phyloP scores from a whole-genome alignment of 495 filamentous ascomycete genomes.

The Penicillium cataractarum region DNA sequence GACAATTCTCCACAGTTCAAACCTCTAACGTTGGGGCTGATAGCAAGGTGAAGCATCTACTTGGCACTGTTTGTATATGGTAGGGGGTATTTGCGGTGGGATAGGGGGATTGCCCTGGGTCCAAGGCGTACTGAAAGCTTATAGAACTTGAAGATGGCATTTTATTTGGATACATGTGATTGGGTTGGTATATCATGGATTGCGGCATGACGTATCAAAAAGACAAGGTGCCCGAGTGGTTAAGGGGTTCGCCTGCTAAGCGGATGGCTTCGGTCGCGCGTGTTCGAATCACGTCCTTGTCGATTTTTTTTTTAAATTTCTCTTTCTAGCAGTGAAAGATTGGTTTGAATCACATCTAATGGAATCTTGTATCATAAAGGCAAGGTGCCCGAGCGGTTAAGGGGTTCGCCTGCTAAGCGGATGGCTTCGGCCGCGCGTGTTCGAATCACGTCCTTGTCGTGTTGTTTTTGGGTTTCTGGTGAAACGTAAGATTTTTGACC shows the following conservation, averaged over 20 bases:
- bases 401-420: slow-evolving; percentile 13
- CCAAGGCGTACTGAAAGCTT: too few species aligned
- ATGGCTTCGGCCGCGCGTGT: slow-evolving; percentile 11
- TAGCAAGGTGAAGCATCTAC: too few species aligned
- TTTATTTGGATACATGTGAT: neutral
- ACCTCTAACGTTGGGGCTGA: too few species aligned
- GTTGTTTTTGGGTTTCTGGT: neutral
- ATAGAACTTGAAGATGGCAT: too few species aligned
- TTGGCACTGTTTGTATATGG: too few species aligned
- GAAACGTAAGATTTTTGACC: too few species aligned
- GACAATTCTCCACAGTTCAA: too few species aligned
- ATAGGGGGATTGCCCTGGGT: too few species aligned
- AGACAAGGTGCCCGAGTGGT: slow-evolving; percentile 10
- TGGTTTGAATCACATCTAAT: too few species aligned
- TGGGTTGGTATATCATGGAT: neutral
- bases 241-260: slow-evolving; percentile 12
- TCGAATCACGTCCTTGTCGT: slow-evolving; percentile 11
- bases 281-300: slow-evolving; percentile 12
- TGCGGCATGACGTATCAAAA: neutral
- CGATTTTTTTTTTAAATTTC: neutral
- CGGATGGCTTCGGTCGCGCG: slow-evolving; percentile 11
- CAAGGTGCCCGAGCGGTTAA: slow-evolving; percentile 11
- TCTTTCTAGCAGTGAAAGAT: too few species aligned
- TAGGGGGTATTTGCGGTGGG: too few species aligned
- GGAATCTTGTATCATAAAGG: neutral